phyloP scores from a whole-genome alignment of 2,329 filamentous ascomycete species.

The Colletotrichum salicis region DNA sequence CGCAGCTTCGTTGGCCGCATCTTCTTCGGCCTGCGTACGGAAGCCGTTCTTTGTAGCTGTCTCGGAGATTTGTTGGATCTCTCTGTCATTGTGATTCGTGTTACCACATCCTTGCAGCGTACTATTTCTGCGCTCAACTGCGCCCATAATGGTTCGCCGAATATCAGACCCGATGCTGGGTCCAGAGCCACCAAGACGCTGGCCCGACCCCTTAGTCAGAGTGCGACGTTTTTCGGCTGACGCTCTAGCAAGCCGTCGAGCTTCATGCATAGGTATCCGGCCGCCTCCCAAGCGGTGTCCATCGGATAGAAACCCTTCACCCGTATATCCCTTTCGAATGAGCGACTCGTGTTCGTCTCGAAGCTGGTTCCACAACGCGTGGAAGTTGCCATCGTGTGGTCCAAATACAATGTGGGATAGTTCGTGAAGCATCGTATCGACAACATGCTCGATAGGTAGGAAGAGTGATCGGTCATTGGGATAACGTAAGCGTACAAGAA shows the following conservation, averaged over 20 bases:
- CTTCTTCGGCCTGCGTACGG: conserved; percentile 84
- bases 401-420: conserved; percentile 88
- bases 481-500: conserved; percentile 85
- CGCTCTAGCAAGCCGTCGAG: conserved; percentile 76
- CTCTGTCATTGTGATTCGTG: conserved; percentile 71
- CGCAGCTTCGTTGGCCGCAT: conserved; percentile 87
- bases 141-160: conserved; percentile 76
- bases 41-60: conserved; percentile 78
- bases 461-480: conserved; percentile 80
- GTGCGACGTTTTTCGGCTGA: conserved; percentile 77
- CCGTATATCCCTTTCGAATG: conserved; percentile 84
- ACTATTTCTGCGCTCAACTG: conserved; percentile 74
- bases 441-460: conserved; percentile 79
- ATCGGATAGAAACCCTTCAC: conserved; percentile 84
- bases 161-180: conserved; percentile 71
- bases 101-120: conserved; percentile 81
- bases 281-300: conserved; percentile 78
- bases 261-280: conserved; percentile 76
- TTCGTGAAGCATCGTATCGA: conserved; percentile 95
- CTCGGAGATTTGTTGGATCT: conserved; percentile 72
- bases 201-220: conserved; percentile 71
- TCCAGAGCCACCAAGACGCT: conserved; percentile 74
- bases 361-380: conserved; percentile 88
- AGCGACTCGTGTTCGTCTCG: conserved; percentile 86
- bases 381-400: conserved; percentile 84